A percentile compares a stretch with the other conserved stretches of the same genome.
Evolutionary conservation across 2,329 filamentous ascomycete genomes (phyloP).

Genomic region (Penicillium sp.): DNA sequence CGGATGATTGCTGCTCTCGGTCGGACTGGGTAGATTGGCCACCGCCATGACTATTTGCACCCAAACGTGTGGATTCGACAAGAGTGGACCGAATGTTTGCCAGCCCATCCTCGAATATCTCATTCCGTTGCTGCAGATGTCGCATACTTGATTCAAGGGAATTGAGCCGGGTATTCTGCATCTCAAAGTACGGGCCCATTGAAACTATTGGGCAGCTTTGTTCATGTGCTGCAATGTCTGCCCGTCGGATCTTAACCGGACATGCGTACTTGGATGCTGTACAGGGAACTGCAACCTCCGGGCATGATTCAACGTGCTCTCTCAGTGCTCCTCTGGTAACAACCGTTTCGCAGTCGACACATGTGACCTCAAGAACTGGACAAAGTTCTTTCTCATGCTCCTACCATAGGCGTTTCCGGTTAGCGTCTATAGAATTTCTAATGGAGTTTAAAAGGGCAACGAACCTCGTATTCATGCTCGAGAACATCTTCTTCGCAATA

Average conservation of each 20-base stretch:
- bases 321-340: slow-evolving; percentile 33
- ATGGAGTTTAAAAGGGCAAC: slow-evolving; percentile 9
- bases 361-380: slow-evolving; percentile 35
- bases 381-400: slow-evolving; percentile 40
- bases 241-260: slow-evolving; percentile 36
- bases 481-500: slow-evolving; percentile 54
- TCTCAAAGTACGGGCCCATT: slow-evolving; percentile 45
- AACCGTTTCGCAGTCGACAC: slow-evolving; percentile 38
- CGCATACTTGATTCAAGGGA: slow-evolving; percentile 46
- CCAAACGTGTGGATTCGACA: slow-evolving; percentile 30
- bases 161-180: slow-evolving; percentile 43
- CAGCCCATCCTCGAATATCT: slow-evolving; percentile 47
- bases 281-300: slow-evolving; percentile 38
- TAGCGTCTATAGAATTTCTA: not conserved
- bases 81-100: slow-evolving; percentile 42
- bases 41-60: not conserved
- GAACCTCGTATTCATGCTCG: slow-evolving; percentile 54
- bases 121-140: slow-evolving; percentile 47
- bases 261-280: slow-evolving; percentile 46
- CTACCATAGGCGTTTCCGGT: slow-evolving; percentile 16
- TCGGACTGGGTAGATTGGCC: slow-evolving; percentile 13
- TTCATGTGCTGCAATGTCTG: slow-evolving; percentile 44
- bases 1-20: slow-evolving; percentile 11
- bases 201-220: slow-evolving; percentile 52
- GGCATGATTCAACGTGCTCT: slow-evolving; percentile 39